These are phyloP conservation scores for Karstenula rhodostoma DNA, from an alignment of 2,329 filamentous ascomycete species.

Conservation along the genomic window DNA sequence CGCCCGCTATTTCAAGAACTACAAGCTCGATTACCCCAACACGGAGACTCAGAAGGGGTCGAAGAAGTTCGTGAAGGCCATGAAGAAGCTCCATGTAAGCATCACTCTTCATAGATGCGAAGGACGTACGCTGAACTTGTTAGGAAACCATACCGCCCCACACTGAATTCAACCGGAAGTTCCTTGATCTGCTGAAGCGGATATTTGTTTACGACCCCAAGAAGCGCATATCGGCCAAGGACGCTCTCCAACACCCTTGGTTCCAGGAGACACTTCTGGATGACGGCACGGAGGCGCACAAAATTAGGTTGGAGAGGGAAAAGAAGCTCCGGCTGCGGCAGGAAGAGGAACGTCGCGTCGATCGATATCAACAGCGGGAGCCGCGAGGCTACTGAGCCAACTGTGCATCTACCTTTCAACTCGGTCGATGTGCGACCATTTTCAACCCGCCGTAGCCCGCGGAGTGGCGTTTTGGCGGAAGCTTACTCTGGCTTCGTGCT, in stretches of 20 bases:
- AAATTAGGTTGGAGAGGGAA: constrained; percentile 60
- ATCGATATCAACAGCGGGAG: constrained; percentile 36
- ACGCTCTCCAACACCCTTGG: constrained; percentile 72
- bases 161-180: constrained; percentile 67
- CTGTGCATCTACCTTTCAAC: constrained; percentile 3
- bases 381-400: constrained; percentile 26
- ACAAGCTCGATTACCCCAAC: constrained; percentile 70
- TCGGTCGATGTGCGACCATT: constrained; percentile 1
- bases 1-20: constrained; percentile 62
- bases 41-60: constrained; percentile 69
- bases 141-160: constrained; percentile 70
- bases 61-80: constrained; percentile 72
- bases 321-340: constrained; percentile 42
- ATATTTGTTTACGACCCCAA: constrained; percentile 75
- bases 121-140: constrained; percentile 19
- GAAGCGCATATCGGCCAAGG: constrained; percentile 69
- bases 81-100: constrained; percentile 68
- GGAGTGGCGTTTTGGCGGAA: constrained; percentile 5
- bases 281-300: constrained; percentile 70
- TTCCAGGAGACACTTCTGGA: constrained; percentile 71
- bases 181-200: constrained; percentile 67
- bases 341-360: constrained; percentile 37
- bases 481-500: constrained; percentile 22
- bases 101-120: not conserved
- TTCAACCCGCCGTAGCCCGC: not conserved